Conservation (phyloP, 805 yeast species). For the Clavispora santaluciae region DNA sequence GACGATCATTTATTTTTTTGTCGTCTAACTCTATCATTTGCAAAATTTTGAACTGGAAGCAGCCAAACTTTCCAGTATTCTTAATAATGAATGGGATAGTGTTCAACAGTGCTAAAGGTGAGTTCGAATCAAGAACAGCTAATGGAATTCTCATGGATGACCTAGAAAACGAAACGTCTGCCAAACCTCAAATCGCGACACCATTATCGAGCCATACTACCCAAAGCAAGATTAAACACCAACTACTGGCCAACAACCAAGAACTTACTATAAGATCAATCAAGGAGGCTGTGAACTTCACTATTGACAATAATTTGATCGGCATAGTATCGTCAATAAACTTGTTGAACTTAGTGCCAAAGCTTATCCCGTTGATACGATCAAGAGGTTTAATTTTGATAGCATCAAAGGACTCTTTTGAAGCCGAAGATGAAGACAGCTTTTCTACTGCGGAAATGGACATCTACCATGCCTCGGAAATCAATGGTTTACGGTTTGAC, state of each 20-base stretch:
- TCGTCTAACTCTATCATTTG: constrained; percentile 88
- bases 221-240: constrained; percentile 11
- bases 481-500: constrained; percentile 64
- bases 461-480: constrained; percentile 39
- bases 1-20: constrained; percentile 72
- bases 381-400: constrained; percentile 79
- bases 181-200: background rate
- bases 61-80: constrained; percentile 94
- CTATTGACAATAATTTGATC: constrained; percentile 74
- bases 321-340: constrained; percentile 78
- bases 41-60: constrained; percentile 94
- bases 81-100: constrained; percentile 71
- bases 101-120: constrained; percentile 19
- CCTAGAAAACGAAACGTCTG: constrained; percentile 2
- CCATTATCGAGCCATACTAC: background rate
- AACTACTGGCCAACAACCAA: constrained; percentile 28
- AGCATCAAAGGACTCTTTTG: constrained; percentile 47
- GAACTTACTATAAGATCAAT: constrained; percentile 55
- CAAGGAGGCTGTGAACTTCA: constrained; percentile 77
- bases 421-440: constrained; percentile 19
- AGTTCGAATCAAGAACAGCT: constrained; percentile 37
- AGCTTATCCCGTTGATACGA: constrained; percentile 67
- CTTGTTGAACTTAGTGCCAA: constrained; percentile 67
- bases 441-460: constrained; percentile 29
- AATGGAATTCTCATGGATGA: constrained; percentile 36